A percentile compares a stretch with the other conserved stretches of the same genome.
phyloP scores from a whole-genome alignment of 2,329 filamentous ascomycete genomes.

The Penicillium sclerotiorum region DNA sequence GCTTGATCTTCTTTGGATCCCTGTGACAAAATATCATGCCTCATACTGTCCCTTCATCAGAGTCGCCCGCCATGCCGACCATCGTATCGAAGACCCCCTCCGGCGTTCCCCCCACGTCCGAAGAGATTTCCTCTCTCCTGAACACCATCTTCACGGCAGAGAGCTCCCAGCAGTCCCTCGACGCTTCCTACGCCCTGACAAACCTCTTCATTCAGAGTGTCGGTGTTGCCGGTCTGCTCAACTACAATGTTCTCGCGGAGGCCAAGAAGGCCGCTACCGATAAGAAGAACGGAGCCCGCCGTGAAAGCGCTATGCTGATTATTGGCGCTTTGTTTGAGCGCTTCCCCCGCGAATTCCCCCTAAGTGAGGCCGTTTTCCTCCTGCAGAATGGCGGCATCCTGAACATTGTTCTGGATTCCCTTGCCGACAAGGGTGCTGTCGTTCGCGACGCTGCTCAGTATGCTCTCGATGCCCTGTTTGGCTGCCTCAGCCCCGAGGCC shows the following conservation, averaged over 20 bases:
- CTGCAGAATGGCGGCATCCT: constrained; percentile 78
- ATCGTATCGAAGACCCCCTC: constrained; percentile 53
- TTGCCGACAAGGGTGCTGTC: constrained; percentile 86
- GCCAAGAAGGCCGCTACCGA: constrained; percentile 79
- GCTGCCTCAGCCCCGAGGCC: constrained; percentile 76
- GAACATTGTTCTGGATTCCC: constrained; percentile 73
- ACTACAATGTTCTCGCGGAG: constrained; percentile 64
- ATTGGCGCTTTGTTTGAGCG: constrained; percentile 92
- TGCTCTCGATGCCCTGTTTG: constrained; percentile 85
- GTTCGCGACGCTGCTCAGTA: constrained; percentile 93
- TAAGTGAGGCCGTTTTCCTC: constrained; percentile 80
- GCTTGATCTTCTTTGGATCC: neutral
- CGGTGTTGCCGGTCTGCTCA: constrained; percentile 63
- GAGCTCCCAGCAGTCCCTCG: constrained; percentile 69
- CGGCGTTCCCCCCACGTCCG: constrained; percentile 60
- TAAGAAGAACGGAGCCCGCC: constrained; percentile 85
- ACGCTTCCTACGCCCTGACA: constrained; percentile 66
- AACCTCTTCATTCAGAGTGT: constrained; percentile 67
- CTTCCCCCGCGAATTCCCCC: constrained; percentile 73
- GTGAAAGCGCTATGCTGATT: constrained; percentile 93
- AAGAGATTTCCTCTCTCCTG: constrained; percentile 67
- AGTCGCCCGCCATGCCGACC: constrained; percentile 45
- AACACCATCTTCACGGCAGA: constrained; percentile 69
- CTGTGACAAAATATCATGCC: constrained; percentile 44
- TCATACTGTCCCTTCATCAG: constrained; percentile 47